A percentile compares a stretch with the other conserved stretches of the same genome.
phyloP scores from a whole-genome alignment of 768 basidiomycete genomes.

The Lyophyllum shimeji region DNA sequence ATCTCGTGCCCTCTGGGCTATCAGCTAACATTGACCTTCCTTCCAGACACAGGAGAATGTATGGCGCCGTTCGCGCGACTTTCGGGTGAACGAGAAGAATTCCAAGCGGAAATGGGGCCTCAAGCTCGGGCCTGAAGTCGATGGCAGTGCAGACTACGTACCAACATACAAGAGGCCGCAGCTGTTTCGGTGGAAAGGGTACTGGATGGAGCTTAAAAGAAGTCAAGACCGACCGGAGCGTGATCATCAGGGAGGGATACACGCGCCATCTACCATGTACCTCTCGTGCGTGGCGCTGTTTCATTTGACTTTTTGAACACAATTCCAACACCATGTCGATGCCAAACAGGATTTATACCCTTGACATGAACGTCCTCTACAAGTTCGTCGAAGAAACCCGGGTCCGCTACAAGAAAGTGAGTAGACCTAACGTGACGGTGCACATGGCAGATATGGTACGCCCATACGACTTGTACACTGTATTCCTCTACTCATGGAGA shows the following conservation, averaged over 20 bases:
- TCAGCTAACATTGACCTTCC: not conserved
- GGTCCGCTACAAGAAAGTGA: constrained; percentile 32
- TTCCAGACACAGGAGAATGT: constrained; percentile 41
- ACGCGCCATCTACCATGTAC: constrained; percentile 21
- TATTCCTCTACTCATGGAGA: not conserved
- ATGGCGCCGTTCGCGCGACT: constrained; percentile 42
- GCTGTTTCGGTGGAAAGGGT: constrained; percentile 40
- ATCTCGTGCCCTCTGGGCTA: not conserved
- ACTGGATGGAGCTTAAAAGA: constrained; percentile 37
- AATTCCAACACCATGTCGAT: not conserved
- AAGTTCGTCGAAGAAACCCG: constrained; percentile 36
- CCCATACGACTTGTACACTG: constrained; percentile 4
- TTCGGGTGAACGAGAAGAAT: constrained; percentile 36
- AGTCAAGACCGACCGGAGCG: constrained; percentile 7
- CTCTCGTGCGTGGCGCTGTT: constrained; percentile 25
- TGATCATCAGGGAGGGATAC: constrained; percentile 9
- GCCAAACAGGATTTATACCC: constrained; percentile 36
- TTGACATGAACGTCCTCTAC: constrained; percentile 34
- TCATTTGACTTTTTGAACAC: not conserved
- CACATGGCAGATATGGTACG: constrained; percentile 32
- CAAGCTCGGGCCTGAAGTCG: constrained; percentile 20
- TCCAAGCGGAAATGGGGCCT: constrained; percentile 40
- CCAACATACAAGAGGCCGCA: constrained; percentile 38
- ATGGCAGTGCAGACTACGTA: constrained; percentile 37
- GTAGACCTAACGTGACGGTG: constrained; percentile 33